phyloP scores from a whole-genome alignment of 129 eudicot species.

The Tagetes patula region DNA sequence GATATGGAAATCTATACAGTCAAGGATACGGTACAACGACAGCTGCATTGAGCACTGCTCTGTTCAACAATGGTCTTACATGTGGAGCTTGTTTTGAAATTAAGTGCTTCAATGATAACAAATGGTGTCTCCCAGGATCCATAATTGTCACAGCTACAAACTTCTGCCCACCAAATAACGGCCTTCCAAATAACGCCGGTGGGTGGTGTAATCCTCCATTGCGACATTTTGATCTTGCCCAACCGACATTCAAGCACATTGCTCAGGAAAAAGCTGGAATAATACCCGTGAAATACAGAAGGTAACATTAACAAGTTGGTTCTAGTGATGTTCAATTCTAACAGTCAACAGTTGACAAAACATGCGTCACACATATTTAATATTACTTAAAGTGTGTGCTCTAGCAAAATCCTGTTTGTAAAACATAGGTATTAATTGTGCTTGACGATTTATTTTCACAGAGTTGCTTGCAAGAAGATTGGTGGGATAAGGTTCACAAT shows the following conservation, averaged over 20 bases:
- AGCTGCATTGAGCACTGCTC: slow-evolving; percentile 52
- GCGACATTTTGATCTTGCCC: slow-evolving; percentile 58
- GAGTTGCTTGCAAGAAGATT: slow-evolving; percentile 56
- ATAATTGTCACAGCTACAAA: slow-evolving; percentile 59
- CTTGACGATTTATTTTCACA: slow-evolving; percentile 8
- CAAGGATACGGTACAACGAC: slow-evolving; percentile 61
- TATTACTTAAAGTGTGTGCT: not conserved
- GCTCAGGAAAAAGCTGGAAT: slow-evolving; percentile 62
- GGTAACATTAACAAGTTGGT: slow-evolving; percentile 32
- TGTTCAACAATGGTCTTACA: slow-evolving; percentile 56
- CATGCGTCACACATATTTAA: too few relatives aligned
- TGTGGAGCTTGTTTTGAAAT: slow-evolving; percentile 66
- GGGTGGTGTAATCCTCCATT: slow-evolving; percentile 70
- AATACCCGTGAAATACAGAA: slow-evolving; percentile 56
- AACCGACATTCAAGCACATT: slow-evolving; percentile 51
- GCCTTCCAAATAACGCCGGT: slow-evolving; percentile 48
- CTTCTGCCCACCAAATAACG: slow-evolving; percentile 61
- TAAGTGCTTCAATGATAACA: slow-evolving; percentile 43
- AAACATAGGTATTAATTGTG: too few relatives aligned
- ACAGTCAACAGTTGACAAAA: too few relatives aligned
- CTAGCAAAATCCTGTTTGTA: too few relatives aligned
- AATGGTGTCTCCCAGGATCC: slow-evolving; percentile 63
- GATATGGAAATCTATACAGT: slow-evolving; percentile 54
- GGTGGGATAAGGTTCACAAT: slow-evolving; percentile 63
- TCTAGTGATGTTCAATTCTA: not conserved